Conservation (phyloP, 176 grass and related monocot genomes). For the Oryza officinalis region DNA sequence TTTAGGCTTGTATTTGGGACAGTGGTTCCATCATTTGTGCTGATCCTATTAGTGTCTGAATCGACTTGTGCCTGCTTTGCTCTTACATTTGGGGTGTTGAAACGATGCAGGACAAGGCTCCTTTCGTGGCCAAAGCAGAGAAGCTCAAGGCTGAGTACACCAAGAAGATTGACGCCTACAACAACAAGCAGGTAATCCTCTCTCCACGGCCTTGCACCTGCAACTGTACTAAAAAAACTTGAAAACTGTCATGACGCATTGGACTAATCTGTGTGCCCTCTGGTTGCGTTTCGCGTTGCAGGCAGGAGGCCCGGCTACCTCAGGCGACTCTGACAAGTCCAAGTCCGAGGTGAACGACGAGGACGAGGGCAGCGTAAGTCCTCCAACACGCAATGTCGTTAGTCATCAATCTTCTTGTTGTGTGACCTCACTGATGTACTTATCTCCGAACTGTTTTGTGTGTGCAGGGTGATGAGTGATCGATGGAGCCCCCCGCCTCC, state of each 20-base stretch:
- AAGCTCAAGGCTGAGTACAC: slow-evolving; percentile 86
- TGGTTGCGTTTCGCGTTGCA: neutral
- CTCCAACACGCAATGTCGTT: neutral
- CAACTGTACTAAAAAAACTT: too few relatives aligned
- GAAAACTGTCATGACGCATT: neutral
- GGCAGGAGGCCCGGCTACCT: slow-evolving; percentile 14
- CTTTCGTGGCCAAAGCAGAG: slow-evolving; percentile 71
- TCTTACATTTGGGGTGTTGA: neutral
- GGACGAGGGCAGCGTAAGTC: slow-evolving; percentile 52
- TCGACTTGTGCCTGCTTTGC: neutral
- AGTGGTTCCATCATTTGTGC: too few relatives aligned
- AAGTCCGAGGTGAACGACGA: slow-evolving; percentile 88
- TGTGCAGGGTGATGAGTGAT: slow-evolving; percentile 50
- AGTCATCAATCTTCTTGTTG: rapidly evolving
- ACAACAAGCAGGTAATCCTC: slow-evolving; percentile 55
- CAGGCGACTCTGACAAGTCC: slow-evolving; percentile 90
- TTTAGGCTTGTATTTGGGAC: too few relatives aligned
- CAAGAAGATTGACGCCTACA: slow-evolving; percentile 72
- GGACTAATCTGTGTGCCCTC: neutral
- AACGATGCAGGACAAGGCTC: slow-evolving; percentile 69
- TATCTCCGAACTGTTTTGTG: neutral
- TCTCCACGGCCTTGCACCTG: neutral
- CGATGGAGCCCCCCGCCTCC: neutral
- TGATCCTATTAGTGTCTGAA: neutral
- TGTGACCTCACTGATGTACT: neutral